Conservation (phyloP, 2,329 filamentous ascomycete species). For the Lachnellula occidentalis region DNA sequence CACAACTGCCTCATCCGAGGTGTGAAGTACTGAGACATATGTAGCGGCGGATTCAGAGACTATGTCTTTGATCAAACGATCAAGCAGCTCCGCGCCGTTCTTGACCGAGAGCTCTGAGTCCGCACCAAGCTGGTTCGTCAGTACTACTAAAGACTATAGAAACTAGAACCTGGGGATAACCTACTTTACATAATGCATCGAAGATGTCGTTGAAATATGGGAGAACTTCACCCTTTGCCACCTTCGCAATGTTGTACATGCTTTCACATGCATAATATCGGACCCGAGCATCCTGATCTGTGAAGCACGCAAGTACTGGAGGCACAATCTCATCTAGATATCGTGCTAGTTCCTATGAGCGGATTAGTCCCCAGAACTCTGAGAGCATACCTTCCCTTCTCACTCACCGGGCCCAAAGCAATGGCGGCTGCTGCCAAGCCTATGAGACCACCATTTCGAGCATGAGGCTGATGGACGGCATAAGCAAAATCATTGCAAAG, state of each 20-base stretch:
- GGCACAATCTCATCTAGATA: constrained; percentile 93
- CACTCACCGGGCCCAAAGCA: constrained; percentile 79
- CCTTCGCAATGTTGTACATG: constrained; percentile 99
- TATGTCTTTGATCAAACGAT: constrained; percentile 93
- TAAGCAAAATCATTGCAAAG: constrained; percentile 98
- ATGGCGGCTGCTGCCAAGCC: constrained; percentile 94
- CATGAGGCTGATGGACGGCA: constrained; percentile 93
- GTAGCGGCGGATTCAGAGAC: constrained; percentile 91
- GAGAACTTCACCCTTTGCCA: constrained; percentile 94
- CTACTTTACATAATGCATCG: constrained; percentile 90
- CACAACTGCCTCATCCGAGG: constrained; percentile 46
- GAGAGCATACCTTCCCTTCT: not conserved
- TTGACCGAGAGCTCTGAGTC: constrained; percentile 97
- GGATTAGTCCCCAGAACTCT: not conserved
- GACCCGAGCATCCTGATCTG: constrained; percentile 94
- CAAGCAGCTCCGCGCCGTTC: constrained; percentile 91
- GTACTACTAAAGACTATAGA: not conserved
- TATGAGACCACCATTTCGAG: constrained; percentile 92
- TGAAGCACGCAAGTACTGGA: constrained; percentile 94
- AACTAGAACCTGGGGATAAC: constrained; percentile 12
- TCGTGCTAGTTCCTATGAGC: constrained; percentile 66
- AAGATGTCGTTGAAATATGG: constrained; percentile 99
- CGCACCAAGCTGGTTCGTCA: constrained; percentile 68
- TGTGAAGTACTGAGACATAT: constrained; percentile 84
- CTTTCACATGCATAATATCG: constrained; percentile 98